phyloP scores from a whole-genome alignment of 2,329 filamentous ascomycete species.

The Pyrenochaeta sp. region DNA sequence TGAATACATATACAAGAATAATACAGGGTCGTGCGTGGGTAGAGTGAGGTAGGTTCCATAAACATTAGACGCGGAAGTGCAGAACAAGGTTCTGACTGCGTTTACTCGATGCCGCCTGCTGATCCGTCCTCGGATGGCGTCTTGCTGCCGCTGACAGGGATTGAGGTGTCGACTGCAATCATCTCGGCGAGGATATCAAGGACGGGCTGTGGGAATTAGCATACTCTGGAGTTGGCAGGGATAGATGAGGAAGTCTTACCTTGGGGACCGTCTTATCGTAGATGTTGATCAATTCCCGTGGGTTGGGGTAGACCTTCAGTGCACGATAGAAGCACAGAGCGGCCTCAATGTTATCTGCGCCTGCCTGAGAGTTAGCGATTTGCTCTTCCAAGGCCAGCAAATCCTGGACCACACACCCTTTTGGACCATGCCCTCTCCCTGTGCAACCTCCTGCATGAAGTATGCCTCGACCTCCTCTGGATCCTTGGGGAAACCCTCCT shows the following conservation, averaged over 20 bases:
- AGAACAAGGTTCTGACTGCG: conserved; percentile 4
- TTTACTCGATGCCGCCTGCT: conserved; percentile 44
- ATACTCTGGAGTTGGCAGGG: not conserved
- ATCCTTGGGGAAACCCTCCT: conserved; percentile 88
- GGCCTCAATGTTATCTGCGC: conserved; percentile 76
- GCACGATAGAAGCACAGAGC: conserved; percentile 98
- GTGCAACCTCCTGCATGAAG: conserved; percentile 94
- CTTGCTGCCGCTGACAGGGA: conserved; percentile 49
- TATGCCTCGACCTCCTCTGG: conserved; percentile 93
- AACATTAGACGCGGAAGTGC: conserved; percentile 18
- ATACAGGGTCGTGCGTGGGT: conserved; percentile 36
- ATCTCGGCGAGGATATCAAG: conserved; percentile 97
- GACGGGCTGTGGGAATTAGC: conserved; percentile 68
- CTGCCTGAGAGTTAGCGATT: conserved; percentile 50
- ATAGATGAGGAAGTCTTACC: conserved; percentile 58
- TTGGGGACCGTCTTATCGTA: conserved; percentile 99
- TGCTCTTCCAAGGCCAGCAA: not conserved
- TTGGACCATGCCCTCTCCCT: conserved; percentile 81
- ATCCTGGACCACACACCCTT: conserved; percentile 66
- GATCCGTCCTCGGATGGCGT: conserved; percentile 46
- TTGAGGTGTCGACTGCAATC: conserved; percentile 86
- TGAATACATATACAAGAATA: conserved; percentile 48
- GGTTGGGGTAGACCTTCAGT: conserved; percentile 96
- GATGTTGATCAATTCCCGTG: conserved; percentile 89
- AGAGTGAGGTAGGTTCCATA: conserved; percentile 20